phyloP scores from a whole-genome alignment of 2,329 filamentous ascomycete species.

The Zymoseptoria brevis region DNA sequence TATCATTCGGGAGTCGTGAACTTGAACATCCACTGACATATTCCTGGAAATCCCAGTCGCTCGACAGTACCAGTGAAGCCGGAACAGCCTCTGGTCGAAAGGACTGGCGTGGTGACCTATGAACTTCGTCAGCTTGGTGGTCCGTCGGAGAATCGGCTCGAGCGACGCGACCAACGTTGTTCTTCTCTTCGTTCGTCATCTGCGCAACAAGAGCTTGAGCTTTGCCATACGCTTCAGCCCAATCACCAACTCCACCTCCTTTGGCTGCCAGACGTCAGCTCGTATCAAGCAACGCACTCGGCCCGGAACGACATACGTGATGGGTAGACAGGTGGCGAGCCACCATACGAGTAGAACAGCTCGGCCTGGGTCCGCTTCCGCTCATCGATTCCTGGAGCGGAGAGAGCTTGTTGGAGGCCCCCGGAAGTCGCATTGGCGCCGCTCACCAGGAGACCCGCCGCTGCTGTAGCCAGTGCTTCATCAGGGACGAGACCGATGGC shows the following conservation, averaged over 20 bases:
- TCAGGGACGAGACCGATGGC: conserved; percentile 10
- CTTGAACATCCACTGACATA: conserved; percentile 20
- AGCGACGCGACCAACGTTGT: conserved; percentile 28
- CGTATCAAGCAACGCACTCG: not conserved
- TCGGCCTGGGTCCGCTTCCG: conserved; percentile 8
- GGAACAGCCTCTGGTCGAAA: conserved; percentile 21
- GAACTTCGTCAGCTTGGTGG: not conserved
- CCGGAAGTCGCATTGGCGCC: conserved; percentile 10
- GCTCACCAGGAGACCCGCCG: conserved; percentile 2
- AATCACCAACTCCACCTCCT: conserved; percentile 17
- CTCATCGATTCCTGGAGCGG: not conserved
- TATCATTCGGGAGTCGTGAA: not conserved
- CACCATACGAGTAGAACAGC: conserved; percentile 20
- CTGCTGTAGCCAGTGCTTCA: conserved; percentile 8
- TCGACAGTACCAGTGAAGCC: conserved; percentile 32
- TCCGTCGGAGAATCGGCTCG: not conserved
- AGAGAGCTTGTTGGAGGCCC: conserved; percentile 5
- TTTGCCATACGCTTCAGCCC: conserved; percentile 33
- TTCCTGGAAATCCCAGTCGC: conserved; percentile 32
- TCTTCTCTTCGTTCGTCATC: conserved; percentile 32
- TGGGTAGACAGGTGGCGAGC: conserved; percentile 18
- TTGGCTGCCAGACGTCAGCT: not conserved
- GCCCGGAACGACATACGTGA: conserved; percentile 5
- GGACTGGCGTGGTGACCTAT: conserved; percentile 1
- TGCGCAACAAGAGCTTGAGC: conserved; percentile 32